phyloP scores from a whole-genome alignment of 306 rosid species.

The Neltuma alba region DNA sequence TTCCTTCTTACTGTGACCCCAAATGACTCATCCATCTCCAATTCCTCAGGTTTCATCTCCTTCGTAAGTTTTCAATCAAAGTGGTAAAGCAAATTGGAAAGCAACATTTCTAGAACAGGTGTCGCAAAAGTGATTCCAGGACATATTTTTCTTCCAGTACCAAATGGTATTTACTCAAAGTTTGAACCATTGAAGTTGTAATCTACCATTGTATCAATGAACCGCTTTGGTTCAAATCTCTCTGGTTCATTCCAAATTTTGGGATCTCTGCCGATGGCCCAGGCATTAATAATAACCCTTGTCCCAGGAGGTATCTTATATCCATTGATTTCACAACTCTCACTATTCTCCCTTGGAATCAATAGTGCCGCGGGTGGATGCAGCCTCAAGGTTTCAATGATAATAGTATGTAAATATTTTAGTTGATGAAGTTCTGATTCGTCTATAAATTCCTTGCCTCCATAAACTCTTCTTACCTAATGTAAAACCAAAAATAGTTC shows the following conservation, averaged over 20 bases:
- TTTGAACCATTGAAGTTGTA: not conserved
- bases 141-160: not conserved
- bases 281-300: not conserved
- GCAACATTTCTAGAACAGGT: not conserved
- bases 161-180: not conserved
- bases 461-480: not conserved
- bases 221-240: not conserved
- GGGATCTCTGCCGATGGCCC: not conserved
- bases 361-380: not conserved
- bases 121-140: not conserved
- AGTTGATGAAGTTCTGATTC: not conserved
- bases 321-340: not conserved
- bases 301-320: not conserved
- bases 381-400: not conserved
- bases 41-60: not conserved
- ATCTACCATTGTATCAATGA: not conserved
- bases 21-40: not conserved
- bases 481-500: not conserved
- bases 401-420: not conserved
- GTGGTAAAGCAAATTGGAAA: not conserved
- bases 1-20: not conserved
- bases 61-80: not conserved
- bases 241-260: not conserved
- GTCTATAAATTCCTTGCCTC: not conserved
- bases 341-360: not conserved